Evolutionary conservation across 1,139 yeast species (phyloP).

Genomic region (Debaryomycetaceae sp.): DNA sequence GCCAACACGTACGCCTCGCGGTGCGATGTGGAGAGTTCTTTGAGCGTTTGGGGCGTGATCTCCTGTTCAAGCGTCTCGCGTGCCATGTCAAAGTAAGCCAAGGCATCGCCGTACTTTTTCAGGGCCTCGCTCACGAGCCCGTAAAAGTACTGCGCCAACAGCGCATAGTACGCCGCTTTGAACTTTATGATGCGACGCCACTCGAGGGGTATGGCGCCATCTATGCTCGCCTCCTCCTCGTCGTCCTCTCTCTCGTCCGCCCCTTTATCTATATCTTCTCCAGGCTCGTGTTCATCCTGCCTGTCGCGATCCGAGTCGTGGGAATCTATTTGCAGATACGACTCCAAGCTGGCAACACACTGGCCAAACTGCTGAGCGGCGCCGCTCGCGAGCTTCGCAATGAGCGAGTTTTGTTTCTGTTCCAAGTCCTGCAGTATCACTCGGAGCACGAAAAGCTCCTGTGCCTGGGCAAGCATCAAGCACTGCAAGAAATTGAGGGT

Average conservation of each 20-base stretch:
- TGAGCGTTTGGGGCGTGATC: constrained; percentile 9
- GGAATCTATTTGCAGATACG: constrained; percentile 4
- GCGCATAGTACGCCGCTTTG: constrained; percentile 35
- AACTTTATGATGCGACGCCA: constrained; percentile 38
- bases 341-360: constrained; percentile 29
- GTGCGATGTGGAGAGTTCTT: constrained; percentile 7
- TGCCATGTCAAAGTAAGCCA: constrained; percentile 56
- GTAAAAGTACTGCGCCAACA: constrained; percentile 39
- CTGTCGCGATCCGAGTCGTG: constrained; percentile 2
- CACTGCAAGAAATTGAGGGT: constrained; percentile 55
- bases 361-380: constrained; percentile 46
- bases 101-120: constrained; percentile 64
- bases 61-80: constrained; percentile 4
- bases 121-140: constrained; percentile 38
- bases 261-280: constrained; percentile 4
- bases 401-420: constrained; percentile 50
- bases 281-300: constrained; percentile 7
- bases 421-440: constrained; percentile 40
- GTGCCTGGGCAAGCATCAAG: constrained; percentile 78
- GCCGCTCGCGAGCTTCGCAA: constrained; percentile 61
- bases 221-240: constrained; percentile 24
- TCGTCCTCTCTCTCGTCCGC: constrained; percentile 6
- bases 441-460: constrained; percentile 67
- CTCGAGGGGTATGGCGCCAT: constrained; percentile 33
- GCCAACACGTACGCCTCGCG: constrained; percentile 21